A percentile compares a stretch with the other conserved stretches of the same genome.
These are phyloP conservation scores for Hirsutella minnesotensis DNA, from an alignment of 2,329 filamentous ascomycete genomes.

Conservation along the genomic window DNA sequence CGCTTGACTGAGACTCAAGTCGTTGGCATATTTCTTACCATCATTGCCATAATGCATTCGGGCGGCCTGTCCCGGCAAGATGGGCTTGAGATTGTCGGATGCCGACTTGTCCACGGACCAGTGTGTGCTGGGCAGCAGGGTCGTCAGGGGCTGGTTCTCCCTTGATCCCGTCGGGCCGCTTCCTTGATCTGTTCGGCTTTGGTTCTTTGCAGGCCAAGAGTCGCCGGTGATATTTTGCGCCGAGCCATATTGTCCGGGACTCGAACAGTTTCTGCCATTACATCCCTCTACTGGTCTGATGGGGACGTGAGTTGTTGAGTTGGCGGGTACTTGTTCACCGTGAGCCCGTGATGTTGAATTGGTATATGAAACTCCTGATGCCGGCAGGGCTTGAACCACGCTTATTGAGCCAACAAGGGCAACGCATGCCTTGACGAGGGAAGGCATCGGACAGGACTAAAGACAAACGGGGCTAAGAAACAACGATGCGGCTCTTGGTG, in stretches of 20 bases:
- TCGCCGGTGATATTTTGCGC: too few species aligned
- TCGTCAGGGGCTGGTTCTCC: neutral
- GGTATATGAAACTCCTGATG: neutral
- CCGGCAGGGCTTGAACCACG: neutral
- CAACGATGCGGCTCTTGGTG: too few species aligned
- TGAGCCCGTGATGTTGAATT: neutral
- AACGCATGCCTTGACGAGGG: neutral
- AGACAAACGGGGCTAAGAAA: neutral
- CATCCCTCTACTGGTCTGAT: too few species aligned
- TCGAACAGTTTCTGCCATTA: too few species aligned
- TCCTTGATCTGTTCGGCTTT: neutral
- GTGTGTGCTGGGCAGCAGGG: neutral
- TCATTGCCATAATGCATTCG: constrained; percentile 13
- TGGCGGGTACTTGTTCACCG: neutral
- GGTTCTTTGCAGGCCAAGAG: neutral
- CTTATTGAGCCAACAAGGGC: neutral
- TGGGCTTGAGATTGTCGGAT: constrained; percentile 12
- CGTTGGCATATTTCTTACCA: constrained; percentile 2
- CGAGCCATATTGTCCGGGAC: too few species aligned
- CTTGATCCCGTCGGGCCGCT: neutral
- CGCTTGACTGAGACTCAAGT: neutral
- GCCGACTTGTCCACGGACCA: constrained; percentile 9
- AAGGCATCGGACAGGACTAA: neutral
- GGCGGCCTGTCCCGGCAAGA: constrained; percentile 9
- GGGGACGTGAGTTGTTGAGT: too few species aligned